Percentiles rank a stretch among this genome's conserved stretches.
These are phyloP conservation scores for Carex cristatella DNA, from an alignment of 176 grass and related monocot species.

Conservation along the genomic window DNA sequence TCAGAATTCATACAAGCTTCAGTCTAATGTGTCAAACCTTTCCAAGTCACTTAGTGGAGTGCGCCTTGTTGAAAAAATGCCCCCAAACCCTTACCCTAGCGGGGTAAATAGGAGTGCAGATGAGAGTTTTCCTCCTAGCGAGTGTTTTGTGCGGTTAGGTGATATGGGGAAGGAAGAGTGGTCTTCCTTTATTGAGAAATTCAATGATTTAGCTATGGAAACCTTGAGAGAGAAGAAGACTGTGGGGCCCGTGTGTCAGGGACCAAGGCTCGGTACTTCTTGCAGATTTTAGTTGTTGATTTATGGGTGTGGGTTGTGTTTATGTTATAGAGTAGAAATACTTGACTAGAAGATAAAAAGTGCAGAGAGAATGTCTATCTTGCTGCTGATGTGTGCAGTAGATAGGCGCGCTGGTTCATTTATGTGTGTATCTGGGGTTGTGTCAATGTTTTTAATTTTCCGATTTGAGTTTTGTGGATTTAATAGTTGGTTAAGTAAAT, in stretches of 20 bases:
- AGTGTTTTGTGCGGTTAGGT: slow-evolving; percentile 55
- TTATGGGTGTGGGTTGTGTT: background rate
- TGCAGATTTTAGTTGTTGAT: slow-evolving; percentile 76
- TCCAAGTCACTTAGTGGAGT: slow-evolving; percentile 60
- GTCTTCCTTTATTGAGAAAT: slow-evolving; percentile 76
- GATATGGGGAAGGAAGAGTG: slow-evolving; percentile 62
- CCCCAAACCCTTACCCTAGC: slow-evolving; percentile 20
- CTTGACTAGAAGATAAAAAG: background rate
- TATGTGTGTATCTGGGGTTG: background rate
- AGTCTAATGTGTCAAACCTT: slow-evolving; percentile 55
- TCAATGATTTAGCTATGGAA: slow-evolving; percentile 53
- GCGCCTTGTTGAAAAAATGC: slow-evolving; percentile 45
- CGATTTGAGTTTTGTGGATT: background rate
- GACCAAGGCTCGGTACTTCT: slow-evolving; percentile 78
- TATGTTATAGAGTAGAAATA: background rate
- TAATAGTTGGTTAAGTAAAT: background rate
- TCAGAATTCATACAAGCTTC: slow-evolving; percentile 32
- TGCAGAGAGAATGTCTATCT: background rate
- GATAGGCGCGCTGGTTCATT: background rate
- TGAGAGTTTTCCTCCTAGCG: slow-evolving; percentile 46
- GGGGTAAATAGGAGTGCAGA: slow-evolving; percentile 64
- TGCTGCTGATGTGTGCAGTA: background rate
- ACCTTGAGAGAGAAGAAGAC: slow-evolving; percentile 40
- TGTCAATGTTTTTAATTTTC: background rate
- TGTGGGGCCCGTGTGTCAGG: slow-evolving; percentile 18